phyloP scores from a whole-genome alignment of 2,329 filamentous ascomycete species.

The Aureobasidium sp. region DNA sequence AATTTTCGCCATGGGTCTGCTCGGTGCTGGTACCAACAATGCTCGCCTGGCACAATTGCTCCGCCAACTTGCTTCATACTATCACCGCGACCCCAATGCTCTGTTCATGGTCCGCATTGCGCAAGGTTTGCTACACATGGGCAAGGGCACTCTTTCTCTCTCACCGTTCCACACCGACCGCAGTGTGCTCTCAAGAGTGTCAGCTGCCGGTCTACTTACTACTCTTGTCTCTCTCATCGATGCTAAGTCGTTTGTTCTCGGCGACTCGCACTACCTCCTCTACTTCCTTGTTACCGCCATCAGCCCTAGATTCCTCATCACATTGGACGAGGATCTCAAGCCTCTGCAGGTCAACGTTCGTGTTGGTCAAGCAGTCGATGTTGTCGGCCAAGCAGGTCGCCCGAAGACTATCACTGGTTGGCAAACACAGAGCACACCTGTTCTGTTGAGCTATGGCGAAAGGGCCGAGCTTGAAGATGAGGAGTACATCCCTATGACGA shows the following conservation, averaged over 20 bases:
- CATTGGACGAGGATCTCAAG: conserved; percentile 88
- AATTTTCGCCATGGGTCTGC: conserved; percentile 97
- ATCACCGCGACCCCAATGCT: conserved; percentile 91
- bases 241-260: conserved; percentile 74
- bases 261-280: conserved; percentile 79
- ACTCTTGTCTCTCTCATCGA: conserved; percentile 93
- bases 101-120: conserved; percentile 99
- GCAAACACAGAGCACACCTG: conserved; percentile 99
- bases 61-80: conserved; percentile 92
- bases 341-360: conserved; percentile 93
- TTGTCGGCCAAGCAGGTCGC: conserved; percentile 91
- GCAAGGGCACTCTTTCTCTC: conserved; percentile 91
- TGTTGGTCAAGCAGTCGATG: conserved; percentile 95
- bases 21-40: conserved; percentile 96
- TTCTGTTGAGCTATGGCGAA: conserved; percentile 89
- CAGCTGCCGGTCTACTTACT: conserved; percentile 79
- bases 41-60: conserved; percentile 90
- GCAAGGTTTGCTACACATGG: conserved; percentile 96
- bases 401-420: conserved; percentile 99
- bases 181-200: conserved; percentile 86
- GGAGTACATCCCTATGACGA: conserved; percentile 88
- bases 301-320: conserved; percentile 93
- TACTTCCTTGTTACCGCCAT: conserved; percentile 97
- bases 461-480: conserved; percentile 95
- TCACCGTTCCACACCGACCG: conserved; percentile 99